Base-by-base conservation (phyloP, 1,284 basidiomycete genomes). In the Porogramme epimiltina region DNA sequence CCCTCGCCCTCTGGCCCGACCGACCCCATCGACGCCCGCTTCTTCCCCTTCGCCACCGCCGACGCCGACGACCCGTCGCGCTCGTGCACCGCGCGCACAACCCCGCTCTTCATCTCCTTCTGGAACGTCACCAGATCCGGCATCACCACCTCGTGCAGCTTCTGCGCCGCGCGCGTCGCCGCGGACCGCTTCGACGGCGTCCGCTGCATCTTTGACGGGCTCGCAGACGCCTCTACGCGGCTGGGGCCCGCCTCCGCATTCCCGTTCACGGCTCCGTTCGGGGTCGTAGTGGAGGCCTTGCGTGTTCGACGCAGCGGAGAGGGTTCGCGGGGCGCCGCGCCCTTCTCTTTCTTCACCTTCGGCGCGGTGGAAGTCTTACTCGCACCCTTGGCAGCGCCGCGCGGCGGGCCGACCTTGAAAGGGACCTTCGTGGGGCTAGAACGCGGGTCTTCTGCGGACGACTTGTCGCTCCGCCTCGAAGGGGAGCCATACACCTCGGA, bases 111-210 rank as follows among this genome's bases (percentile, higher is more conserved):
- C 70, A 79, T 75, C 69, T 91, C 82, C 61, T 80, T 80, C 67
- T 91, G 81, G 60, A 78, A 93, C 52, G 73, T 78, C 41, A 83
- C 60, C 10, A 91, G 74, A 61, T 94, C 91, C 0, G 89, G 86
- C 83, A 92, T 91, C 53, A 91, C 73, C 56, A 78, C 79, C 13
- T 88, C 79, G 33, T 78, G 79, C 38, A 94, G 68, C 58, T 73
- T 77, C 57, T 80, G 73, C 3, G 73, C 76, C 2, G 90, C 91
- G 59, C 78, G 82, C 15, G 76, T 75, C 1, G 91, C 89, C 9
- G 91, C 91, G 19, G 72, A 75, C 24, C 85, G 75, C 60, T 72
- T 75, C 19, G 73, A 71, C 26, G 69, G 61, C 47, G 61, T 60
- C 13, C 67, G 56, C 31, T 33, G 41, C 38, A 51, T 10, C 45